These are phyloP conservation scores for Pichia scutulata DNA, from an alignment of 805 yeast genomes.

Conservation along the genomic window DNA sequence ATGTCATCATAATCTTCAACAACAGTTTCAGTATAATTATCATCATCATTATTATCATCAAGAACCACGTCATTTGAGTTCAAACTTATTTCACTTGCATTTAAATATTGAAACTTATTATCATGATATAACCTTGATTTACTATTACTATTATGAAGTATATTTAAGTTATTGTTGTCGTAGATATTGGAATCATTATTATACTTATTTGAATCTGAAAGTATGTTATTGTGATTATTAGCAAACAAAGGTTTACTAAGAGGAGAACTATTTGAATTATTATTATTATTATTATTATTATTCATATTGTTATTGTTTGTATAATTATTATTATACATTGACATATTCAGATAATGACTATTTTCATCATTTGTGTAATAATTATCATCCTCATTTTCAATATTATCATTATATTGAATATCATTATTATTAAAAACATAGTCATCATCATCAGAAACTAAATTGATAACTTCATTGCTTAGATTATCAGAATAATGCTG, in stretches of 20 bases:
- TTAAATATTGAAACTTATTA: background rate
- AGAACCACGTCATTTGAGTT: background rate
- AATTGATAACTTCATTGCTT: constrained; percentile 26
- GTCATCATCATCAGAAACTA: constrained; percentile 37
- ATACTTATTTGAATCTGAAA: background rate
- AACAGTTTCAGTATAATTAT: background rate
- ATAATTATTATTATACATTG: constrained; percentile 2
- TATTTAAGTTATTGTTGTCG: background rate
- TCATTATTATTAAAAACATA: constrained; percentile 21
- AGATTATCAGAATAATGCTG: constrained; percentile 4
- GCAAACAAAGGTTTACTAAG: background rate
- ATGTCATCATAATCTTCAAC: background rate
- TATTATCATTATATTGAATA: constrained; percentile 10
- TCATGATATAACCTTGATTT: background rate
- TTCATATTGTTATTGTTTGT: background rate
- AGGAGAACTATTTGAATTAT: background rate
- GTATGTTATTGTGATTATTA: background rate
- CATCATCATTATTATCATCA: constrained; percentile 9
- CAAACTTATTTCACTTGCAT: background rate
- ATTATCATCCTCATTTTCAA: background rate
- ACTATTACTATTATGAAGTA: background rate
- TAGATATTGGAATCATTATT: constrained; percentile 1
- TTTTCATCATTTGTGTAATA: background rate
- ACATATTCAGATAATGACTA: background rate
- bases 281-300: background rate